Evolutionary conservation across 1,139 yeast species (phyloP).

Genomic region (Debaryomyces singareniensis): DNA sequence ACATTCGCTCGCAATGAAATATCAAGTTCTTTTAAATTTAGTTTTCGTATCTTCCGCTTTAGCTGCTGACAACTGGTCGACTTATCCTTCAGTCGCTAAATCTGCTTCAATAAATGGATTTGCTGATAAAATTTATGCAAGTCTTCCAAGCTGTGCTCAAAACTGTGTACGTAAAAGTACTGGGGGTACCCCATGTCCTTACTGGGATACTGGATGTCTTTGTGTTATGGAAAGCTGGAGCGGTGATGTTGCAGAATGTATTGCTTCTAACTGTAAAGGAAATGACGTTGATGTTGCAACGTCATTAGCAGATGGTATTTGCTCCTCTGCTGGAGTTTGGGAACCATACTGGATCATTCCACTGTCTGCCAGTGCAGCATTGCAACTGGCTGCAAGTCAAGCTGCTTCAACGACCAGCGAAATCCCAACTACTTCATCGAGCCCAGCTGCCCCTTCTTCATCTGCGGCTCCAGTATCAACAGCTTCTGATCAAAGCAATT

Average conservation of each 20-base stretch:
- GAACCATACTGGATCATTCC: conserved; percentile 7
- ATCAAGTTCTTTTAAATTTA: too few species aligned
- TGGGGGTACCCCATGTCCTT: conserved; percentile 40
- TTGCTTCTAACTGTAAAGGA: conserved; percentile 36
- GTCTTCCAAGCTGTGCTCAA: conserved; percentile 39
- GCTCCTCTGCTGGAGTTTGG: conserved; percentile 33
- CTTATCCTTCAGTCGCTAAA: conserved; percentile 43
- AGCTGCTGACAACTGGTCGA: conserved; percentile 15
- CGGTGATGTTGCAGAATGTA: conserved; percentile 39
- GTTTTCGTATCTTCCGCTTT: conserved; percentile 1
- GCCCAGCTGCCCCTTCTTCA: not conserved
- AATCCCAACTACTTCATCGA: not conserved
- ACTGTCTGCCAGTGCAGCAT: conserved; percentile 2
- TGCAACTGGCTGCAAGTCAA: conserved; percentile 11
- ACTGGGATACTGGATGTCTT: conserved; percentile 51
- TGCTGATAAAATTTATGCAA: conserved; percentile 40
- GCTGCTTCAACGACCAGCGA: conserved; percentile 2
- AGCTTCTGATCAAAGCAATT: not conserved
- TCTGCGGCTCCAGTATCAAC: conserved; percentile 2
- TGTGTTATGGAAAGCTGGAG: conserved; percentile 47
- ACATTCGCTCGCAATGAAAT: too few species aligned
- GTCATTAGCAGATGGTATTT: conserved; percentile 34
- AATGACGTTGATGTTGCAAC: conserved; percentile 33
- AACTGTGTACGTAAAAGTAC: conserved; percentile 32
- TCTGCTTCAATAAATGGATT: conserved; percentile 48